phyloP scores from a whole-genome alignment of 1,139 yeast genomes.

The Wickerhamomyces sp. region DNA sequence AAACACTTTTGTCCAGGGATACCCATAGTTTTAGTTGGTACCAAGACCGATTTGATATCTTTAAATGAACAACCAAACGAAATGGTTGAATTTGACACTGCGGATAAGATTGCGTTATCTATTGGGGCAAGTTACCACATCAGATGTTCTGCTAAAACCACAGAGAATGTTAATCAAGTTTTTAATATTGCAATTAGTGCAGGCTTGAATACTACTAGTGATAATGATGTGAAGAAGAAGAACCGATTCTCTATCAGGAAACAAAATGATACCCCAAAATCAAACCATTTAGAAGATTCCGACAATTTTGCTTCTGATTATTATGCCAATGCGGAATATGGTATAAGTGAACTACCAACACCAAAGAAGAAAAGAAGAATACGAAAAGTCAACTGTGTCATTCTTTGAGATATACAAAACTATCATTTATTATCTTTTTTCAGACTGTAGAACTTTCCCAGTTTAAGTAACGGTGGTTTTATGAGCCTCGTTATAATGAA shows the following conservation, averaged over 20 bases:
- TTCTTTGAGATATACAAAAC: slow-evolving; percentile 3
- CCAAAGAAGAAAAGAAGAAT: slow-evolving; percentile 2
- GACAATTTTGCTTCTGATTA: neutral
- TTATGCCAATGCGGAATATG: neutral
- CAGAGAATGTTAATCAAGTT: slow-evolving; percentile 61
- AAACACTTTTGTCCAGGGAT: slow-evolving; percentile 76
- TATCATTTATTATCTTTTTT: too few relatives aligned
- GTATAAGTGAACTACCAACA: neutral
- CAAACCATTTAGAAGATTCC: too few relatives aligned
- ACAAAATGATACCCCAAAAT: too few relatives aligned
- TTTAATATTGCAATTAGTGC: slow-evolving; percentile 42
- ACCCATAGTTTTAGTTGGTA: slow-evolving; percentile 73
- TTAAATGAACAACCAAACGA: slow-evolving; percentile 14
- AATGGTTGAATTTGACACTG: slow-evolving; percentile 36
- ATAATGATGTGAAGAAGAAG: slow-evolving; percentile 1
- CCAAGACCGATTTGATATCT: slow-evolving; percentile 54
- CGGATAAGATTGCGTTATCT: slow-evolving; percentile 53
- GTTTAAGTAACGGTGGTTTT: neutral
- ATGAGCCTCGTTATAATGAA: neutral
- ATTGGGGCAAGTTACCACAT: slow-evolving; percentile 75
- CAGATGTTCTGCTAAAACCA: slow-evolving; percentile 72
- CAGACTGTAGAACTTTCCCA: neutral
- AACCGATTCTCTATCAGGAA: neutral
- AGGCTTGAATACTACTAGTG: slow-evolving; percentile 13
- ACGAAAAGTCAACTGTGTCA: slow-evolving; percentile 4